phyloP scores from a whole-genome alignment of 257 asterid species.

The Vinca minor region DNA sequence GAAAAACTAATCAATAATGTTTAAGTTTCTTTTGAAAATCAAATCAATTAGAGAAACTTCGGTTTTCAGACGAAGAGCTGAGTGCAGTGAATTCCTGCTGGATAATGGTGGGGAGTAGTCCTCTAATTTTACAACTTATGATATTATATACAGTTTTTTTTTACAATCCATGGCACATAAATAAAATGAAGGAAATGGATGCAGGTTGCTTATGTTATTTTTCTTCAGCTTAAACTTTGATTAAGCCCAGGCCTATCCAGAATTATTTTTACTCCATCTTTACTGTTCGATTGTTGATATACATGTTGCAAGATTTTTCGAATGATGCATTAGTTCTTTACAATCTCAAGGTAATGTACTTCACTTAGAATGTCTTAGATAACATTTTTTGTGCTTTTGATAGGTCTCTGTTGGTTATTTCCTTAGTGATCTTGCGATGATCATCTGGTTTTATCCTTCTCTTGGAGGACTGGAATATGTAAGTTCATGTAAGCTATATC shows the following conservation, averaged over 20 bases:
- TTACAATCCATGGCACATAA: background rate
- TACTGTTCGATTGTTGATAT: background rate
- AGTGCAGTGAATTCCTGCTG: background rate
- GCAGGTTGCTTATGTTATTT: background rate
- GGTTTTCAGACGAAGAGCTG: too few species aligned
- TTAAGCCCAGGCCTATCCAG: background rate
- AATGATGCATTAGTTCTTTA: background rate
- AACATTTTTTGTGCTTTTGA: conserved; percentile 15
- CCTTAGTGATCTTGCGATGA: conserved; percentile 68
- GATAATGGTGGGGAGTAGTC: background rate
- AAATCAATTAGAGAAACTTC: too few species aligned
- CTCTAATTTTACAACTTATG: background rate
- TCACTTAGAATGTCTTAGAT: background rate
- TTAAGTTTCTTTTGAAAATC: too few species aligned
- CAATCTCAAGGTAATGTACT: background rate
- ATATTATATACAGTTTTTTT: background rate
- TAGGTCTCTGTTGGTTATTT: conserved; percentile 77
- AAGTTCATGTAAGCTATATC: conserved; percentile 28
- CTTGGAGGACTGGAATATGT: conserved; percentile 85
- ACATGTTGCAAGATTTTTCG: background rate
- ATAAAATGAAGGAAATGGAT: too few species aligned
- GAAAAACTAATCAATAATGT: too few species aligned
- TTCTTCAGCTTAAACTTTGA: background rate
- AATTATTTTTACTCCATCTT: background rate
- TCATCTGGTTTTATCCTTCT: conserved; percentile 71